A percentile compares a stretch with the other conserved stretches of the same genome.
Conservation (phyloP, 805 yeast species). For the Ogataea nakhonphanomensis region DNA sequence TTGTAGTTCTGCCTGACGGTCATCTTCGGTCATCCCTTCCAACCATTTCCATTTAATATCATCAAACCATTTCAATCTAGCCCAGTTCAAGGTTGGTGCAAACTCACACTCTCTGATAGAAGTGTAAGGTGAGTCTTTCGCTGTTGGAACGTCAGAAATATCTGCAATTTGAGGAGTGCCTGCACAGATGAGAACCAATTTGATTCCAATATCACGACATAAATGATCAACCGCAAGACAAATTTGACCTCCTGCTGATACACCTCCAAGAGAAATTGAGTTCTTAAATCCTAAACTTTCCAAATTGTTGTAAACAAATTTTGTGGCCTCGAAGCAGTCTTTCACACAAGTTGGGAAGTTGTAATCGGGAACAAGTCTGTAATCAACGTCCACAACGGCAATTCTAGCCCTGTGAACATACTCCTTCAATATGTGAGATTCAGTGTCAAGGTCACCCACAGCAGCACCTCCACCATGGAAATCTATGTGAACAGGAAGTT, state of each 20-base stretch:
- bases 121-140: slow-evolving; percentile 28
- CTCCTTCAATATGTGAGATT: slow-evolving; percentile 29
- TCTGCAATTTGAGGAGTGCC: slow-evolving; percentile 35
- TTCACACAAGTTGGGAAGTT: slow-evolving; percentile 29
- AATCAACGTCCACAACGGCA: slow-evolving; percentile 33
- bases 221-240: slow-evolving; percentile 30
- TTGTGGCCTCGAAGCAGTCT: slow-evolving; percentile 30
- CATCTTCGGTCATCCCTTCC: slow-evolving; percentile 16
- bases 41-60: slow-evolving; percentile 29
- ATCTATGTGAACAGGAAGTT: slow-evolving; percentile 31
- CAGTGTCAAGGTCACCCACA: slow-evolving; percentile 32
- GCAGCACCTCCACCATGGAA: slow-evolving; percentile 36
- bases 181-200: slow-evolving; percentile 27
- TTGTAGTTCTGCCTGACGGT: slow-evolving; percentile 15
- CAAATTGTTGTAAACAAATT: slow-evolving; percentile 26
- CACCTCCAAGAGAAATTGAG: slow-evolving; percentile 29
- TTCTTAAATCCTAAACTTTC: slow-evolving; percentile 19
- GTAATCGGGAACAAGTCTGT: slow-evolving; percentile 31
- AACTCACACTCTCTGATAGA: slow-evolving; percentile 30
- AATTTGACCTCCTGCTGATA: slow-evolving; percentile 28
- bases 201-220: slow-evolving; percentile 26
- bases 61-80: slow-evolving; percentile 31
- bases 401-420: slow-evolving; percentile 24
- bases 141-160: slow-evolving; percentile 22
- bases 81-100: slow-evolving; percentile 35